phyloP scores from a whole-genome alignment of 2,329 filamentous ascomycete species.

The Albophoma yamanashiensis region DNA sequence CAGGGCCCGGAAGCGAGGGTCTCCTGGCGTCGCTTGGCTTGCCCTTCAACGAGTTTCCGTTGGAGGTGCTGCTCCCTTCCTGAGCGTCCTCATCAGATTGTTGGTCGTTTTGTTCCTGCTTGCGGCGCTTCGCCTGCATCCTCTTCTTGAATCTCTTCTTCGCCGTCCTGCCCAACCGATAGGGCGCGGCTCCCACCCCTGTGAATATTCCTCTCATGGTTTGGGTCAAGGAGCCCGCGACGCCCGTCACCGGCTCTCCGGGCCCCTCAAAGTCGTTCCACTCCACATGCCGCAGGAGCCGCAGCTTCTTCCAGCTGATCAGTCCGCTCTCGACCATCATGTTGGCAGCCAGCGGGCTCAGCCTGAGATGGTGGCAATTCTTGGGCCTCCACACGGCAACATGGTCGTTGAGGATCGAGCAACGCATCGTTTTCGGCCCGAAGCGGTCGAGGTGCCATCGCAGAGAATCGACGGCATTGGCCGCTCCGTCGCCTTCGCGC shows the following conservation, averaged over 20 bases:
- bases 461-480: constrained; percentile 58
- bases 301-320: constrained; percentile 51
- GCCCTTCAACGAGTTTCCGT: not conserved
- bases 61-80: not conserved
- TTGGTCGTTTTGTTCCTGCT: constrained; percentile 26
- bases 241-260: constrained; percentile 60
- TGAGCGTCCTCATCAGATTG: not conserved
- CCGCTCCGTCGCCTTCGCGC: constrained; percentile 54
- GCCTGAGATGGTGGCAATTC: constrained; percentile 39
- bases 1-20: constrained; percentile 1
- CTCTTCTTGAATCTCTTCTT: constrained; percentile 32
- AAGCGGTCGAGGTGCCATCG: constrained; percentile 47
- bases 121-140: constrained; percentile 37
- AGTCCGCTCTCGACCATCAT: constrained; percentile 51
- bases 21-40: constrained; percentile 1
- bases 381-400: constrained; percentile 58
- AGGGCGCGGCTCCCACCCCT: constrained; percentile 55
- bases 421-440: constrained; percentile 48
- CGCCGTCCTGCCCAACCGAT: constrained; percentile 46
- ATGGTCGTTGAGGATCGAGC: constrained; percentile 51
- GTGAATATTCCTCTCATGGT: constrained; percentile 47
- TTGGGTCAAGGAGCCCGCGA: constrained; percentile 49
- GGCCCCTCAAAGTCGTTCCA: constrained; percentile 73
- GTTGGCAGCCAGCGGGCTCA: constrained; percentile 56
- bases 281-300: constrained; percentile 54